Evolutionary conservation across 179 eudicot genomes (phyloP).

Genomic region (Pouteria campechiana): DNA sequence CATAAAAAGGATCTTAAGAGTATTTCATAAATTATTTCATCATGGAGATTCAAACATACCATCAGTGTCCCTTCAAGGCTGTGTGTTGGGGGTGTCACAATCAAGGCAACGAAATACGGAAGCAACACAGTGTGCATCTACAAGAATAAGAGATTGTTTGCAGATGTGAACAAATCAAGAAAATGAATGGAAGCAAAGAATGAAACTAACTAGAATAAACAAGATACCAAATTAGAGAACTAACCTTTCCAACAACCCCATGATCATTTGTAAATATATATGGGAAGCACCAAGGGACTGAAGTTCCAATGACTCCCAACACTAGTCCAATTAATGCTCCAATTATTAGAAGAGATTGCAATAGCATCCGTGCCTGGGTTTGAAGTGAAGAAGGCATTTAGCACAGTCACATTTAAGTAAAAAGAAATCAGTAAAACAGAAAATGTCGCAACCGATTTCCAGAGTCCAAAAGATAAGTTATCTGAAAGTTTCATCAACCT

Average conservation of each 20-base stretch:
- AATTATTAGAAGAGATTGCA: slow-evolving; percentile 70
- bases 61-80: slow-evolving; percentile 89
- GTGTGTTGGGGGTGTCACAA: slow-evolving; percentile 65
- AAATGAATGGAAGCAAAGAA: not conserved
- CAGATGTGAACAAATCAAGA: not conserved
- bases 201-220: not conserved
- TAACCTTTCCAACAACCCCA: slow-evolving; percentile 60
- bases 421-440: too few species aligned
- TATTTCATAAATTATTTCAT: too few species aligned
- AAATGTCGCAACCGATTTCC: too few species aligned
- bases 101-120: slow-evolving; percentile 68
- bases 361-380: slow-evolving; percentile 67
- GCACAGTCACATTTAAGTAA: too few species aligned
- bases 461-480: too few species aligned
- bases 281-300: slow-evolving; percentile 71
- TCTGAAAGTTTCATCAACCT: too few species aligned
- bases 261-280: slow-evolving; percentile 67
- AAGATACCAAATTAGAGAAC: slow-evolving; percentile 2
- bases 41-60: slow-evolving; percentile 32
- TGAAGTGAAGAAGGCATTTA: too few species aligned
- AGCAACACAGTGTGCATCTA: slow-evolving; percentile 82
- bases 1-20: too few species aligned
- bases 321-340: slow-evolving; percentile 55
- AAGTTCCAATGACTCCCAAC: slow-evolving; percentile 58
- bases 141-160: not conserved